phyloP scores from a whole-genome alignment of 148 eudicot species.

The Heliamphora exappendiculata region DNA sequence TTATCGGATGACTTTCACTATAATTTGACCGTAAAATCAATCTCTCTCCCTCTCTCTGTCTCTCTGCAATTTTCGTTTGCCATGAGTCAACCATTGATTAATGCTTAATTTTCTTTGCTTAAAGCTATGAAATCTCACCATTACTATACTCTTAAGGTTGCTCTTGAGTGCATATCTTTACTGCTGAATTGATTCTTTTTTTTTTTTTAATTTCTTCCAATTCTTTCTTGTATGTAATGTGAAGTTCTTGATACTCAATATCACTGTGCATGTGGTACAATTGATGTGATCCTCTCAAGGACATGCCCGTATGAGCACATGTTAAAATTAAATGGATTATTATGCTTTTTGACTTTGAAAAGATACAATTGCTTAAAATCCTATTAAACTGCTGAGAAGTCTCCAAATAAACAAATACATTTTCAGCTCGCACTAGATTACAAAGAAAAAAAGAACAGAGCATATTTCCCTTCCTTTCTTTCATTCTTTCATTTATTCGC shows the following conservation, averaged over 20 bases:
- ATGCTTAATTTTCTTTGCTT: not conserved
- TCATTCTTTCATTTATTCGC: not conserved
- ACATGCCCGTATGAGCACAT: too few relatives aligned
- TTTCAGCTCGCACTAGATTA: too few relatives aligned
- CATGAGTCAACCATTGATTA: not conserved
- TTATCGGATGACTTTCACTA: not conserved
- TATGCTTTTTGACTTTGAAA: not conserved
- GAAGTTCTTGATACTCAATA: not conserved
- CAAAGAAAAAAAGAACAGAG: too few relatives aligned
- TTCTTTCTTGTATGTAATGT: not conserved
- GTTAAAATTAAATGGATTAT: too few relatives aligned
- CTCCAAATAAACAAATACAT: too few relatives aligned
- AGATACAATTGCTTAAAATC: not conserved
- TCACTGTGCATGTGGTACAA: not conserved
- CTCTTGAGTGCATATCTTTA: not conserved
- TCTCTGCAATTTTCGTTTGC: not conserved
- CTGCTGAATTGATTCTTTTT: not conserved
- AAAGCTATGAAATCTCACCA: not conserved
- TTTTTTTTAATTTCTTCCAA: not conserved
- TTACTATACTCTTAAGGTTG: not conserved
- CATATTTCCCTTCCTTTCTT: not conserved
- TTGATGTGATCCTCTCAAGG: too few relatives aligned
- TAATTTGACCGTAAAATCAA: not conserved
- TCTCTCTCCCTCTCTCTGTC: not conserved
- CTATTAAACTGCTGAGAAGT: not conserved